Evolutionary conservation across 768 basidiomycete genomes (phyloP), one percentile per base, ranked within the genome.

Genomic region (Suillus subaureus): DNA sequence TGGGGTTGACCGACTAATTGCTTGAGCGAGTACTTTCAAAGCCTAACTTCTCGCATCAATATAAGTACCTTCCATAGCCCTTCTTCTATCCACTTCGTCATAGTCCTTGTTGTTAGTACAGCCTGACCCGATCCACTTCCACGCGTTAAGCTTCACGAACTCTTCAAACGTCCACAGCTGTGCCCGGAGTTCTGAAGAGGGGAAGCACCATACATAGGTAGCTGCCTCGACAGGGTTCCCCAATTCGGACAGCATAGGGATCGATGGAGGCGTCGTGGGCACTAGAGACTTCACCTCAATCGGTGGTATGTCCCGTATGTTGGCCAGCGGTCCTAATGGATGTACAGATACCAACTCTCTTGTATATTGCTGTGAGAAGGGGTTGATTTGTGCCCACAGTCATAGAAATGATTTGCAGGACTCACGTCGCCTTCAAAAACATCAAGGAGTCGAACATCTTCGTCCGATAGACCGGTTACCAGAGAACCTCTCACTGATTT

Each of bases 111-210:
- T 80, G 4, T 71, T 66, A 26, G 71, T 65, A 23, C 78, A 76
- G 7, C 70, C 77, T 11, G 72, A 67, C 0, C 85, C 87, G 45
- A 90, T 83, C 94, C 95, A 96, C 64, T 90, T 89, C 83, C 86
- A 87, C 2, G 92, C 89, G 68, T 87, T 91, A 37, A 91, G 84
- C 71, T 79, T 77, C 37, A 97, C 82, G 71, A 97, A 97, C 4
- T 88, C 85, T n/a, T 88, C 86, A 71, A 90, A 96, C 0, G 87
- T 84, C 96, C 96, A 99, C 5, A 92, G 77, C 37, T 82, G 80
- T 0, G 86, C 79, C 31, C 85, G 79, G 9, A 98, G 79, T 8
- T 75, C 66, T 0, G 70, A 68, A 8, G 84, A 28, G 0, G 77
- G 73, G 4, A 78, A 77, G 33, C 74, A 75, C 84, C 88, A 97